Evolutionary conservation across 306 rosid species (phyloP).

Genomic region (Cucurbita pepo): DNA sequence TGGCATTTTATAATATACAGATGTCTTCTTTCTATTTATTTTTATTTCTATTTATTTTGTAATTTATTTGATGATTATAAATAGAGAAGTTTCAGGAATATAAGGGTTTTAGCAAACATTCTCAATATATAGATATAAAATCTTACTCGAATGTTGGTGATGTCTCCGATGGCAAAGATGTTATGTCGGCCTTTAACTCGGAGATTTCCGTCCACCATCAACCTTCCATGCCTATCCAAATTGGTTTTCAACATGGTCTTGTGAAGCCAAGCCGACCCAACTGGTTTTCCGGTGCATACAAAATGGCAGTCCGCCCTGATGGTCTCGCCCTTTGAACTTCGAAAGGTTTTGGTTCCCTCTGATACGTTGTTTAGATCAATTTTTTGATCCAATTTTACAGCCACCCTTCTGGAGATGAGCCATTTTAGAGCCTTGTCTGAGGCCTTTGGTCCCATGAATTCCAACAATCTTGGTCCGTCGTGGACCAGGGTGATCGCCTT

Average conservation of each 20-base stretch:
- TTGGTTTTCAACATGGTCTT: conserved; percentile 23
- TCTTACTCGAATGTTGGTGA: conserved; percentile 43
- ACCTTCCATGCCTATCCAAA: conserved; percentile 40
- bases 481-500: conserved; percentile 55
- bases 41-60: too few relatives aligned
- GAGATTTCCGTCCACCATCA: conserved; percentile 46
- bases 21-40: too few relatives aligned
- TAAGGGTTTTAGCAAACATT: too few relatives aligned
- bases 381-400: conserved; percentile 38
- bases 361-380: conserved; percentile 16
- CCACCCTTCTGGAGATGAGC: conserved; percentile 45
- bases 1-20: too few relatives aligned
- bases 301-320: conserved; percentile 54
- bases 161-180: conserved; percentile 68
- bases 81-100: too few relatives aligned
- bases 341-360: conserved; percentile 25
- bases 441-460: conserved; percentile 66
- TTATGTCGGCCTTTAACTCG: conserved; percentile 43
- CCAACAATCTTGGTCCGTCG: conserved; percentile 52
- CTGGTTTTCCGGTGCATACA: conserved; percentile 35
- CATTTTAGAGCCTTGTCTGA: conserved; percentile 34
- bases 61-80: too few relatives aligned
- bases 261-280: conserved; percentile 56
- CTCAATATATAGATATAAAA: too few relatives aligned
- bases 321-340: conserved; percentile 42